These are phyloP conservation scores for Diplodia scrobiculata DNA, from an alignment of 2,329 filamentous ascomycete species.

Conservation along the genomic window DNA sequence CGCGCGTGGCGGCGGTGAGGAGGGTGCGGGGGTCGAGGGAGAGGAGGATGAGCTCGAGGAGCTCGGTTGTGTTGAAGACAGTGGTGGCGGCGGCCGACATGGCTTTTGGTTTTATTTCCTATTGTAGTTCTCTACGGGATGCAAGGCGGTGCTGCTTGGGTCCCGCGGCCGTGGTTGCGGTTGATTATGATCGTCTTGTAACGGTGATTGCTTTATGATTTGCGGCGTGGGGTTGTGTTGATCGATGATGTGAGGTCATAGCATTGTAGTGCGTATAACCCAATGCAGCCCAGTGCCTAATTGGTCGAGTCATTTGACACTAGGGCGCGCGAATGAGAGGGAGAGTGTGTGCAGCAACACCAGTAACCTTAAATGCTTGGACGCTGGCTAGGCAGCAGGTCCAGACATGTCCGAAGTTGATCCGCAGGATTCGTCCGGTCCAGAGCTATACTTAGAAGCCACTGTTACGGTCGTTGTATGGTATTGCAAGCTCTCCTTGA, in stretches of 20 bases:
- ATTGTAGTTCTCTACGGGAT: no score
- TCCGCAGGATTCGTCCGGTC: background rate
- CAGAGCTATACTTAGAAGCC: background rate
- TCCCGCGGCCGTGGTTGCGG: background rate
- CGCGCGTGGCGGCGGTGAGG: background rate
- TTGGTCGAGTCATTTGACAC: background rate
- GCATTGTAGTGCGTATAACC: background rate
- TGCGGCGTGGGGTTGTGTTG: background rate
- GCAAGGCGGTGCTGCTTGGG: background rate
- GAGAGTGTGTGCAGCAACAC: background rate
- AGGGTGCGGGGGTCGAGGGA: slow-evolving; percentile 6
- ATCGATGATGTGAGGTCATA: background rate
- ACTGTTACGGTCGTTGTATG: background rate
- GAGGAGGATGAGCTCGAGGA: slow-evolving; percentile 26
- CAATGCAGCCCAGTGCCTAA: background rate
- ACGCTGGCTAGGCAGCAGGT: background rate
- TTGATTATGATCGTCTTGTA: background rate
- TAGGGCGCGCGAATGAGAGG: background rate
- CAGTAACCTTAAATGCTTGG: background rate
- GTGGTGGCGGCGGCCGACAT: background rate
- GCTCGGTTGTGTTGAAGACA: slow-evolving; percentile 22
- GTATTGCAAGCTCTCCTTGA: background rate
- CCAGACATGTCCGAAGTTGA: background rate
- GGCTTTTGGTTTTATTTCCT: background rate
- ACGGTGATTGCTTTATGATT: background rate